Evolutionary conservation across 257 asterid genomes (phyloP), one percentile per base, ranked within the genome.

Genomic region (Thymus mandschuricus): DNA sequence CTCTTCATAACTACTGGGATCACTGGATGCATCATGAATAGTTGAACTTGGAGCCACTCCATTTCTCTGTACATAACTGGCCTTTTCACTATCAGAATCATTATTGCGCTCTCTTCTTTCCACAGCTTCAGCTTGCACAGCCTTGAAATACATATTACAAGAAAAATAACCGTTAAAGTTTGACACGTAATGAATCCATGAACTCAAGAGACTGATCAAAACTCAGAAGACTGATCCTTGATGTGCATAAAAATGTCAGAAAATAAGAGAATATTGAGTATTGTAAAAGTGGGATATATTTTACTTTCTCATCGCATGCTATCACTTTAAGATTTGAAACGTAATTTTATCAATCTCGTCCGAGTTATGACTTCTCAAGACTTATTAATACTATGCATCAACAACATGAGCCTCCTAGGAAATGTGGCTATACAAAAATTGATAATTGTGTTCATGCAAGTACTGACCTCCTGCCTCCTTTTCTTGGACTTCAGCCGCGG

Each of bases 401-500:
- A 29, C 6, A 31, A n/a, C 44, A 54, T 30, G 15, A 51, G 40
- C 15, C 2, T 10, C 73, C 45, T 54, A 27, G 41, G 12, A 51
- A 70, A 27, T 35, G 44, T 35, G 50, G 13, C 13, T 45, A 44
- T 34, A 4, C 38, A 68, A 29, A 40, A 13, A 34, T 1, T 66
- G n/a, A 56, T 15, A 21, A 8, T 43, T 52, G n/a, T 38, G 10
- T 44, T 69, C 13, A 27, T 59, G 54, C 4, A 68, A 64, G 48
- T 71, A 61, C 83, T 33, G 72, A 89, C 96, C 95, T 90, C 87
- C 41, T 65, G 75, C 64, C 5, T 40, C 70, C 51, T 59, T 70
- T 61, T 77, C 34, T 78, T 75, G 70, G 86, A 80, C 83, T 83
- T 83, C 72, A 80, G 57, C 34, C 79, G 81, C 30, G 82, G 85